Evolutionary conservation across 352 stramenopile species (phyloP).

Genomic region (Globisporangium abappressorium): DNA sequence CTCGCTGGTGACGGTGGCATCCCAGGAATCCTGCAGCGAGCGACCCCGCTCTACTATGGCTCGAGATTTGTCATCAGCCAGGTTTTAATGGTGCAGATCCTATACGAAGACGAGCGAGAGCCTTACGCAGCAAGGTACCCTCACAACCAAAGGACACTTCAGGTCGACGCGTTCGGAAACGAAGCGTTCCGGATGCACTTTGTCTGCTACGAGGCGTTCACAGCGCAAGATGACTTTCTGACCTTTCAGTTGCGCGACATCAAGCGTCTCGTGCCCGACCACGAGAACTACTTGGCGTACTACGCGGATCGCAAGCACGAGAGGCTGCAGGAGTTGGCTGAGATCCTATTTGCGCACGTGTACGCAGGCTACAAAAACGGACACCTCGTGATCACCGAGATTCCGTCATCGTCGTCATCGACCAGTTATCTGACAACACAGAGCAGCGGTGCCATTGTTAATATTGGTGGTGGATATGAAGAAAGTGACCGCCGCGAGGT

Average conservation of each 20-base stretch:
- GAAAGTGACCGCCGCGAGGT: constrained; percentile 27
- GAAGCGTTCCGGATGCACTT: constrained; percentile 51
- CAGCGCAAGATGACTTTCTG: constrained; percentile 41
- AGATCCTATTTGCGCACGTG: constrained; percentile 40
- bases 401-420: neutral
- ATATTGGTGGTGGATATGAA: constrained; percentile 4
- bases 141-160: neutral
- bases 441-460: neutral
- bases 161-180: constrained; percentile 19
- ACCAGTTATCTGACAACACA: neutral
- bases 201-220: constrained; percentile 43
- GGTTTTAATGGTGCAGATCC: constrained; percentile 52
- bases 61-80: constrained; percentile 37
- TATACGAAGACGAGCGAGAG: constrained; percentile 46
- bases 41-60: constrained; percentile 39
- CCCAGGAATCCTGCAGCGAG: constrained; percentile 49
- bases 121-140: neutral
- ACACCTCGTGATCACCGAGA: constrained; percentile 55
- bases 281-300: constrained; percentile 34
- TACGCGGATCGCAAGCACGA: constrained; percentile 29
- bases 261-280: constrained; percentile 31
- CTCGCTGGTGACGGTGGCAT: constrained; percentile 42
- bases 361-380: constrained; percentile 71
- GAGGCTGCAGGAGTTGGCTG: constrained; percentile 37
- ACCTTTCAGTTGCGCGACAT: constrained; percentile 54